A percentile compares a stretch with the other conserved stretches of the same genome.
phyloP scores from a whole-genome alignment of 2,329 filamentous ascomycete species.

The Sporothrix dimorphospora region DNA sequence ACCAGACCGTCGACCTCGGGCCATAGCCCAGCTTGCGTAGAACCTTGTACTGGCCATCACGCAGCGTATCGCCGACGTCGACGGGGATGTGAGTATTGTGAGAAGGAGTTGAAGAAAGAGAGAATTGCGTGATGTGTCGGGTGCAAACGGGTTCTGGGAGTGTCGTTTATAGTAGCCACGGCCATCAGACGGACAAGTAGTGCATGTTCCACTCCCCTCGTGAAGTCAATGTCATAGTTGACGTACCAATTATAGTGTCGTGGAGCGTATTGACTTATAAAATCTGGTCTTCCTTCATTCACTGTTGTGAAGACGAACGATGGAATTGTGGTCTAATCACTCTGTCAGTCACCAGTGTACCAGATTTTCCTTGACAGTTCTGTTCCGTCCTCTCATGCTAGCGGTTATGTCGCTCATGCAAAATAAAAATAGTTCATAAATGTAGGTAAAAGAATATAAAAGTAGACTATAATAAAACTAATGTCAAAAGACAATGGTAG shows the following conservation, averaged over 20 bases:
- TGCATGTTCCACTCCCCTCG: not conserved
- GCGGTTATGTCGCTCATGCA: too few species aligned
- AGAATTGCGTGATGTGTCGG: not conserved
- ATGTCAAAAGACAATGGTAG: not conserved
- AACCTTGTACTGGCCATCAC: constrained; percentile 38
- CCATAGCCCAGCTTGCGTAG: constrained; percentile 26
- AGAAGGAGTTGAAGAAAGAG: not conserved
- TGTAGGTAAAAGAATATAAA: not conserved
- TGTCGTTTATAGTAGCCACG: not conserved
- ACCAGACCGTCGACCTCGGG: too few species aligned
- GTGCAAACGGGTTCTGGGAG: not conserved
- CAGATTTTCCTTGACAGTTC: too few species aligned
- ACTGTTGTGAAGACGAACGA: too few species aligned
- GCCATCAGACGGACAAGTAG: not conserved
- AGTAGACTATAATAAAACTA: not conserved
- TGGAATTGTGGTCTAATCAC: too few species aligned
- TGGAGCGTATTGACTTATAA: too few species aligned
- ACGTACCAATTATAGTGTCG: too few species aligned
- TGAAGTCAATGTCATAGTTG: not conserved
- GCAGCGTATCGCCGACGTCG: constrained; percentile 37
- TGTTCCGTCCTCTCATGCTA: too few species aligned
- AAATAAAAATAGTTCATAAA: not conserved
- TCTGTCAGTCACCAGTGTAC: too few species aligned
- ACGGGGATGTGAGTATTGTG: constrained; percentile 32
- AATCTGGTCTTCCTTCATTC: too few species aligned